A percentile compares a stretch with the other conserved stretches of the same genome.
Conservation (phyloP, 1,284 basidiomycete species). For the Leccinum griseonigrum region DNA sequence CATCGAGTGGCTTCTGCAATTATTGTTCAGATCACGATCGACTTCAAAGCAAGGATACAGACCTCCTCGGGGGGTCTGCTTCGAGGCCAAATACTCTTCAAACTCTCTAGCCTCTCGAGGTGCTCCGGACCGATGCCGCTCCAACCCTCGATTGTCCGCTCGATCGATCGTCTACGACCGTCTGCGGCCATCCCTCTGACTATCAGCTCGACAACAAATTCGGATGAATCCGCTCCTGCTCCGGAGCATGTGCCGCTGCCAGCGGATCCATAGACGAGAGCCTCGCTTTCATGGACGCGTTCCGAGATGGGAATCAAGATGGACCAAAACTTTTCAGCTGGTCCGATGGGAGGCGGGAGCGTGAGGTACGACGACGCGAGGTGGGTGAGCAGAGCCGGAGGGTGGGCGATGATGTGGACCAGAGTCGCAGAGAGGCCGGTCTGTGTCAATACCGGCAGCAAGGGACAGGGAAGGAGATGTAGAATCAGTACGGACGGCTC, state of each 20-base stretch:
- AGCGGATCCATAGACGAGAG: conserved; percentile 53
- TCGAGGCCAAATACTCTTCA: conserved; percentile 48
- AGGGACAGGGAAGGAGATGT: conserved; percentile 53
- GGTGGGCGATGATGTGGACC: conserved; percentile 63
- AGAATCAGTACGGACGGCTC: conserved; percentile 65
- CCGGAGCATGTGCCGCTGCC: conserved; percentile 50
- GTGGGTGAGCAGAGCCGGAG: conserved; percentile 59
- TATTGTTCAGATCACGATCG: conserved; percentile 2
- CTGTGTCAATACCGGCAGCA: conserved; percentile 56
- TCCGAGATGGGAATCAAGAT: conserved; percentile 68
- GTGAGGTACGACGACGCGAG: conserved; percentile 66
- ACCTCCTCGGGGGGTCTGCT: conserved; percentile 42
- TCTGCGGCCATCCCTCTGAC: conserved; percentile 41
- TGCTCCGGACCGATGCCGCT: conserved; percentile 40
- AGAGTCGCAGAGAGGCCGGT: conserved; percentile 67
- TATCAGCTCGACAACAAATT: conserved; percentile 62
- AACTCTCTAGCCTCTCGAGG: conserved; percentile 45
- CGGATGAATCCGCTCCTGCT: conserved; percentile 32
- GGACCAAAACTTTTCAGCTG: conserved; percentile 70
- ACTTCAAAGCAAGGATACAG: conserved; percentile 13
- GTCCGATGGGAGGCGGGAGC: conserved; percentile 60
- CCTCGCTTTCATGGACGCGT: conserved; percentile 56
- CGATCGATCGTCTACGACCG: conserved; percentile 50
- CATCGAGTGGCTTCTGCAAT: conserved; percentile 44
- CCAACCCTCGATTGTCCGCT: conserved; percentile 69